A percentile compares a stretch with the other conserved stretches of the same genome.
These are phyloP conservation scores for Pseudogymnoascus sp. DNA, from an alignment of 2,329 filamentous ascomycete species.

Conservation along the genomic window DNA sequence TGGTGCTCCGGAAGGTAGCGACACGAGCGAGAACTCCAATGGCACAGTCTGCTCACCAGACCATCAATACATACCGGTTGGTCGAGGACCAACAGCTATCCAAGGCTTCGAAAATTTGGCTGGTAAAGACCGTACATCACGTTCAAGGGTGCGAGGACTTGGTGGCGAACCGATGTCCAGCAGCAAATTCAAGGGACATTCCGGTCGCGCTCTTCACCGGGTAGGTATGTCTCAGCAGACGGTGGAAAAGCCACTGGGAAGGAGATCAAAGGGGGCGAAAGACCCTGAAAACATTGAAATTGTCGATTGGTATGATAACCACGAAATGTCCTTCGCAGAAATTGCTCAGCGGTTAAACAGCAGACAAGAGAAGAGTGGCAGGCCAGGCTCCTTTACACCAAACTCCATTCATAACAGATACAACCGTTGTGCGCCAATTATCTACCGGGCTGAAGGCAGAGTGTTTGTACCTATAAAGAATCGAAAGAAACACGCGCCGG, in stretches of 20 bases:
- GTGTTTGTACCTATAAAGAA: conserved; percentile 22
- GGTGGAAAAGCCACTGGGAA: background rate
- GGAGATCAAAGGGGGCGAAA: conserved; percentile 19
- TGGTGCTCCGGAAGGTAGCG: background rate
- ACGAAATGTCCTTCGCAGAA: conserved; percentile 17
- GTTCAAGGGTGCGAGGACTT: background rate
- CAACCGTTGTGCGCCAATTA: conserved; percentile 27
- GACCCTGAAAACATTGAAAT: conserved; percentile 28
- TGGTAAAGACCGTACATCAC: background rate
- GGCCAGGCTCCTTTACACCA: conserved; percentile 18
- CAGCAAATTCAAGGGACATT: background rate
- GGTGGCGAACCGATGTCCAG: background rate
- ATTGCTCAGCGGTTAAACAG: conserved; percentile 23
- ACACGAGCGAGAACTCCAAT: background rate
- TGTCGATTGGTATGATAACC: conserved; percentile 25
- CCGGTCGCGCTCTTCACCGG: background rate
- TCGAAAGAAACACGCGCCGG: conserved; percentile 12
- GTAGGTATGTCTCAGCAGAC: background rate
- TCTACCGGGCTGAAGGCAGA: conserved; percentile 23
- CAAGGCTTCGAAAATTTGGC: background rate
- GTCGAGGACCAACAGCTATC: background rate
- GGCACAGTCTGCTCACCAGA: background rate
- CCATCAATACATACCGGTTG: background rate
- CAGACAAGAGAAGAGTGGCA: conserved; percentile 18
- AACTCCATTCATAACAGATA: conserved; percentile 24